A percentile compares a stretch with the other conserved stretches of the same genome.
These are phyloP conservation scores for Fusarium sp. DNA, from an alignment of 2,329 filamentous ascomycete genomes.

Conservation along the genomic window DNA sequence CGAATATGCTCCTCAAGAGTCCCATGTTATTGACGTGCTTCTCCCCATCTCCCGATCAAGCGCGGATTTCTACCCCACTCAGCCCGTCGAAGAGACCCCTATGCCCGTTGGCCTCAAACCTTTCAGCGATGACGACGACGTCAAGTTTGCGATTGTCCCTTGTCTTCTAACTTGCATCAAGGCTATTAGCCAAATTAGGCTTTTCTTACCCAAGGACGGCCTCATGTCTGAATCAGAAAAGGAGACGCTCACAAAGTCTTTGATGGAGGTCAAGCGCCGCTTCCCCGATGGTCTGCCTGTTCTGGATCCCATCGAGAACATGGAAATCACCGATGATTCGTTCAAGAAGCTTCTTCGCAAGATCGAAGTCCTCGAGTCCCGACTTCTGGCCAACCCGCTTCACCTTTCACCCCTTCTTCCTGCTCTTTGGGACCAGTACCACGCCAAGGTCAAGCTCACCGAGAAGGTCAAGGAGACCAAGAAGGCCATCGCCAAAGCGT, in stretches of 20 bases:
- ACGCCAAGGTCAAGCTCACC: conserved; percentile 77
- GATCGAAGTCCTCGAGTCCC: conserved; percentile 95
- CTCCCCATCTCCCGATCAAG: conserved; percentile 67
- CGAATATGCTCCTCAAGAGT: conserved; percentile 78
- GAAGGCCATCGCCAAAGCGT: conserved; percentile 84
- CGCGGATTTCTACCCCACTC: conserved; percentile 54
- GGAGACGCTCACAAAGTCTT: conserved; percentile 71
- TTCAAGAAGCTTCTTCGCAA: conserved; percentile 95
- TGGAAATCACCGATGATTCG: conserved; percentile 90
- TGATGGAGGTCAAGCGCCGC: conserved; percentile 83
- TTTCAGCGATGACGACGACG: conserved; percentile 42
- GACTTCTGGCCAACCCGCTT: conserved; percentile 86
- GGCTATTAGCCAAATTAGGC: conserved; percentile 82
- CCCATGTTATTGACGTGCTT: conserved; percentile 84
- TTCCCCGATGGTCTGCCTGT: conserved; percentile 93
- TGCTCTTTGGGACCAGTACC: conserved; percentile 88
- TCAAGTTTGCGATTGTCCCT: conserved; percentile 65
- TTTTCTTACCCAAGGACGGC: conserved; percentile 81
- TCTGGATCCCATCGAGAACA: conserved; percentile 94
- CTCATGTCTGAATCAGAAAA: conserved; percentile 73
- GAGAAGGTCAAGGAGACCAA: conserved; percentile 88
- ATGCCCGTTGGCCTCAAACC: conserved; percentile 70
- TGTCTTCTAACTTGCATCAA: conserved; percentile 88
- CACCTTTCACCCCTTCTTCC: conserved; percentile 89
- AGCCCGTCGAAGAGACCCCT: conserved; percentile 46